Base-by-base conservation (phyloP, 2,329 filamentous ascomycete genomes). In the Fusarium palustre region DNA sequence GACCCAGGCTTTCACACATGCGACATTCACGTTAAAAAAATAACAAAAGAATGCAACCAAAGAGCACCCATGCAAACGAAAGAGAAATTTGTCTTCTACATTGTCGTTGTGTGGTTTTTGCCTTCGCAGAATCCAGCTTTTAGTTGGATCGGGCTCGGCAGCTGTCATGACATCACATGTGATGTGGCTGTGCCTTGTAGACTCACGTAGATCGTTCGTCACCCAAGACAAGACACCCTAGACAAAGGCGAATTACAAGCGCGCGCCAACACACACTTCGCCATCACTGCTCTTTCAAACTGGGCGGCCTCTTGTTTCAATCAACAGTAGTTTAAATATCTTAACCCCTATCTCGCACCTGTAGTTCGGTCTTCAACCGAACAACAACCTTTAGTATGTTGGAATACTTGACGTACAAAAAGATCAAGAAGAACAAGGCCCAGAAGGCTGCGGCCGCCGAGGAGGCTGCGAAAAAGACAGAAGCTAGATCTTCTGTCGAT, bases 361-460 rank as follows among this genome's bases (percentile, higher is more conserved):
- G n/a, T 25, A 28, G 33, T n/a, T 50, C 34, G 12, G 54, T 33
- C 39, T 47, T 46, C 48, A 49, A 49, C 30, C 36, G 47, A 33
- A 45, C 33, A 46, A 45, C 57, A 38, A 66, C 34, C 58, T 33
- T 55, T 31, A 67, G 47, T 49, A 91, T 91, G 89, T 75, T 90
- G 65, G 87, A 90, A 77, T 90, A 88, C 77, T 86, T 90, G 69
- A 80, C 83, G 36, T 86, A 85, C 80, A 90, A 87, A 76, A 90
- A 89, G 76, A 80, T 84, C 74, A 90, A 89, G 80, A 88, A 90
- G 78, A 79, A 86, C 75, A 84, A 82, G 71, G 83, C 81, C 3
- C 82, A 87, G 61, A 86, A 87, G 63, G 59, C 33, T 16, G 79
- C 78, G 18, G 77, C 76, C 30, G 72, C 67, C 30, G 66, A 74